Conservation (phyloP, 805 yeast species). For the Candida tibetensis region DNA sequence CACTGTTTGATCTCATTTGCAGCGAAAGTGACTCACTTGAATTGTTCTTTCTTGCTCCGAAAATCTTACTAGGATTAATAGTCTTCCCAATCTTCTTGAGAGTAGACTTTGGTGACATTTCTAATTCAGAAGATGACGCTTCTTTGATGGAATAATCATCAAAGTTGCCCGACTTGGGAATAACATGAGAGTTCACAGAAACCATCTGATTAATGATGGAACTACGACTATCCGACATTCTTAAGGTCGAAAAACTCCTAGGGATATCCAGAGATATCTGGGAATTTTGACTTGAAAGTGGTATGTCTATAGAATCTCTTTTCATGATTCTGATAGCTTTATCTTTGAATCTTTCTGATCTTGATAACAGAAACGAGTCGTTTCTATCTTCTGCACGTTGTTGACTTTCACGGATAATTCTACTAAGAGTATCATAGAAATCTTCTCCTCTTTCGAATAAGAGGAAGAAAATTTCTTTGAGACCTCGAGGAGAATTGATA, state of each 20-base stretch:
- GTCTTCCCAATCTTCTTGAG: constrained; percentile 18
- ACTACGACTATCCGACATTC: constrained; percentile 7
- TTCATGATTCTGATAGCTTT: constrained; percentile 11
- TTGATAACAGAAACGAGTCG: constrained; percentile 2
- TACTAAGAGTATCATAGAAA: constrained; percentile 40
- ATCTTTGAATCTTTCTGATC: constrained; percentile 2
- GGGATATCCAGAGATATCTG: background rate
- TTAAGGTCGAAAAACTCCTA: constrained; percentile 17
- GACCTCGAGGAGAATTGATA: constrained; percentile 3
- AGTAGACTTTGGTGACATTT: too few species aligned
- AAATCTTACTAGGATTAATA: constrained; percentile 19
- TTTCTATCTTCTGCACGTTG: constrained; percentile 4
- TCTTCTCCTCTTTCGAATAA: constrained; percentile 53
- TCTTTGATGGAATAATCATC: background rate
- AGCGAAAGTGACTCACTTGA: constrained; percentile 2
- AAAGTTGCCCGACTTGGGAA: background rate
- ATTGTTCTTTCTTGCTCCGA: constrained; percentile 8
- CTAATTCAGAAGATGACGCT: constrained; percentile 1
- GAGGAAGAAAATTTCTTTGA: constrained; percentile 70
- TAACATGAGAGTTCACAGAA: constrained; percentile 9
- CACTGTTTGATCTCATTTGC: background rate
- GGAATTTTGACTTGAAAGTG: background rate
- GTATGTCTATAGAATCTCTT: constrained; percentile 3
- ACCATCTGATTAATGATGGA: constrained; percentile 14
- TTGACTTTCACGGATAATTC: constrained; percentile 18